Evolutionary conservation across 2,329 filamentous ascomycete genomes (phyloP).

Genomic region (Escovopsis sp.): DNA sequence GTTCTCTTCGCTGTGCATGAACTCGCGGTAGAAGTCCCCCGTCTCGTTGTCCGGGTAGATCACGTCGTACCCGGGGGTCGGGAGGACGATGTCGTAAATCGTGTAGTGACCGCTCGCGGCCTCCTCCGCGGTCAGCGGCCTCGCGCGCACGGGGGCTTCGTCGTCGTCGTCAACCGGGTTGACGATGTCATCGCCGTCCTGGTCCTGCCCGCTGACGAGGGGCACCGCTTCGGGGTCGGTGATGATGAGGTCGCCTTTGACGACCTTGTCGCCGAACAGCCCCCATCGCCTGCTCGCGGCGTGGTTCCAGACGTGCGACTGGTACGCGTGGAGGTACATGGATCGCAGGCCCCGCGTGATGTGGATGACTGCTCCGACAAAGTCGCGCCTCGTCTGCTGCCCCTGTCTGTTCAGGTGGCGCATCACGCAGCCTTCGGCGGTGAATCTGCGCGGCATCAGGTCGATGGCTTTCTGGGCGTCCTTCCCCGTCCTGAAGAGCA

Average conservation of each 20-base stretch:
- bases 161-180: slow-evolving; percentile 29
- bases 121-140: slow-evolving; percentile 63
- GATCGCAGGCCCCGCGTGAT: slow-evolving; percentile 72
- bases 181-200: slow-evolving; percentile 35
- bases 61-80: slow-evolving; percentile 83
- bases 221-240: slow-evolving; percentile 20
- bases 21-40: slow-evolving; percentile 67
- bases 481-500: slow-evolving; percentile 52
- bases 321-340: slow-evolving; percentile 97
- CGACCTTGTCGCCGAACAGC: slow-evolving; percentile 54
- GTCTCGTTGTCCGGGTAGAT: slow-evolving; percentile 74
- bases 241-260: slow-evolving; percentile 76
- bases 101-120: slow-evolving; percentile 59
- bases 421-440: slow-evolving; percentile 66
- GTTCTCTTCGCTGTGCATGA: slow-evolving; percentile 71
- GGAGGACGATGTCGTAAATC: slow-evolving; percentile 81
- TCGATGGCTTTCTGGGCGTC: slow-evolving; percentile 46
- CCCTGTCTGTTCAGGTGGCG: slow-evolving; percentile 50
- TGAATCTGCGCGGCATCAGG: slow-evolving; percentile 64
- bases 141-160: slow-evolving; percentile 41
- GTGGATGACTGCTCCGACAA: slow-evolving; percentile 61
- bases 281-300: slow-evolving; percentile 71
- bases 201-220: slow-evolving; percentile 42
- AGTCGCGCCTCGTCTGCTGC: slow-evolving; percentile 45
- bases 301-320: slow-evolving; percentile 88